Base-by-base conservation (phyloP, 2,329 filamentous ascomycete species). In the Colletotrichum horii region DNA sequence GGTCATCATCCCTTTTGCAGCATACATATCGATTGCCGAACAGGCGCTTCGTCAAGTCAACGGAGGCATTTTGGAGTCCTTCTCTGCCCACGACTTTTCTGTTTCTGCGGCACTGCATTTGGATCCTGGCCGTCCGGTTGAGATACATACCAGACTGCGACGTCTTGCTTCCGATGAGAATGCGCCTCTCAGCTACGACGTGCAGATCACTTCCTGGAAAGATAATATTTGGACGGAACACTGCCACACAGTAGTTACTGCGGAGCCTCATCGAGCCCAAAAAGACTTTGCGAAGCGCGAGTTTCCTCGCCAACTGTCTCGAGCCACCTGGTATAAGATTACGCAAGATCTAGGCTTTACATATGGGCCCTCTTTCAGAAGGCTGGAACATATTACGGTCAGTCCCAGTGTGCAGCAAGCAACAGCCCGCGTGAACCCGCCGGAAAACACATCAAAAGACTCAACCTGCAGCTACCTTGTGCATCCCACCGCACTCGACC, bases 401-500 rank as follows among this genome's bases (percentile, higher is more conserved):
- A 67, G 73, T 3, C 77, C 79, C 28, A 73, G 69, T 0, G 67
- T 78, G 65, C 76, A 79, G 8, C 7, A 77, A 4, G 79, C 80
- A 3, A 77, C 79, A 9, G 81, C 79, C 3, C 71, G 58, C 4
- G 28, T 77, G 15, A 28, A 43, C 32, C 66, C 66, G 4, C 28
- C 22, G 11, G 66, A 69, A 6, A 38, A 52, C 15, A 62, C 58
- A 8, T 62, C 30, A 22, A 22, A 28, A 22, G 0, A 88, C 84
- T 70, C 83, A 22, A 64, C 62, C 24, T 43, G 8, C 12, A 22
- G 43, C n/a, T 71, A 86, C 61, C 79, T 82, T n/a, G 77, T 87
- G 22, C 86, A 88, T 68, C 86, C 86, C 0, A 80, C 80, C 4
- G 83, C 82, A 66, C 80, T 87, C 28, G 85, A 87, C 70, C 76